Evolutionary conservation across 1,139 yeast species (phyloP), one percentile per base, ranked within the genome.

Genomic region (Debaryomyces singareniensis): DNA sequence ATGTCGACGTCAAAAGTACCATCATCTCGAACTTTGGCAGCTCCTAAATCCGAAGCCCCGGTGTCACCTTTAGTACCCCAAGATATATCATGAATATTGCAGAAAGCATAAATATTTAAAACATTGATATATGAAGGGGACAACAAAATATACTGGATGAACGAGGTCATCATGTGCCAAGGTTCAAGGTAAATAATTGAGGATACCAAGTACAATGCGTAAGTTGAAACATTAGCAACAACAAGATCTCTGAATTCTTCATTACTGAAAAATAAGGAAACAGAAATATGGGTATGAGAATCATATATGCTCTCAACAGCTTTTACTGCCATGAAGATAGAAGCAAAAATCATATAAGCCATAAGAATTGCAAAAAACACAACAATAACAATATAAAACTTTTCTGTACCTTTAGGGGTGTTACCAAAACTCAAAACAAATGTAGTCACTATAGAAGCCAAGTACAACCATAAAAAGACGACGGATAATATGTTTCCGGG

Each of bases 381-480:
- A 32, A 85, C 94, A 45, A 89, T 85, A n/a, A 81, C 73, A 36
- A 84, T 58, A 52, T 91, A 91, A 45, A 86, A 83, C 44, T 65
- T 67, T 39, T 83, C 85, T 0, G 97, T 86, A 24, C 97, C 96
- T 45, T 79, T 81, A 2, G 98, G 98, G 35, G 89, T 80, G 53
- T 91, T 91, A 50, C 98, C 98, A 56, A 91, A 80, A 29, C 96
- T 79, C 39, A 91, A 61, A 32, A 91, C 89, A 55, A 91, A 91
- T 12, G 95, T 86, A 2, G 96, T 82, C 11, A 86, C 82, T n/a
- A 91, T 57, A 10, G 95, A 85, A 2, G 91, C 85, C 34, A 86
- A 68, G 49, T 91, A 91, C 22, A 91, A 60, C 96, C 97, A 91
- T 12, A 89, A 58, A 49, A 91, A 82, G 1, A 89, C 69, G 5